phyloP scores from a whole-genome alignment of 805 yeast genomes.

The Starmerella davenportii region DNA sequence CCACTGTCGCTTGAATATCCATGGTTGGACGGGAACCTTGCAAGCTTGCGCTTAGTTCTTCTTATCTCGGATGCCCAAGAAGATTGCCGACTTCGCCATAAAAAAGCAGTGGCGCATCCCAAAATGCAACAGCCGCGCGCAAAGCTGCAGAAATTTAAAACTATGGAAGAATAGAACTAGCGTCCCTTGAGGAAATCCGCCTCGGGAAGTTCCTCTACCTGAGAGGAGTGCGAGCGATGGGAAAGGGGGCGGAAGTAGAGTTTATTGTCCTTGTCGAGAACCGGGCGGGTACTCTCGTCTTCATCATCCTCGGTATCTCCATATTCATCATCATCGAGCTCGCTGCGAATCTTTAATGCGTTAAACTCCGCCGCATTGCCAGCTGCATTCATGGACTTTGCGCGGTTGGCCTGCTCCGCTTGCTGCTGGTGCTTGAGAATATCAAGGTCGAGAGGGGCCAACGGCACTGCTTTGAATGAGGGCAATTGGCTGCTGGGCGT shows the following conservation, averaged over 20 bases:
- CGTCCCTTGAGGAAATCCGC: constrained; percentile 18
- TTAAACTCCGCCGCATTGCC: constrained; percentile 1
- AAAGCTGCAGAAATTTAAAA: too few species aligned
- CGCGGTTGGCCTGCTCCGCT: constrained; percentile 1
- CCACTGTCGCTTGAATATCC: too few species aligned
- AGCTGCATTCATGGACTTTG: constrained; percentile 3
- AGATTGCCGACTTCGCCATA: too few species aligned
- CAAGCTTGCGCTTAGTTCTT: too few species aligned
- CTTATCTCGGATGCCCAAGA: too few species aligned
- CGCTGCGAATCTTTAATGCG: neutral
- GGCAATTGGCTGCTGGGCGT: constrained; percentile 17
- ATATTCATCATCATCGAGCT: constrained; percentile 14
- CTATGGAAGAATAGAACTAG: too few species aligned
- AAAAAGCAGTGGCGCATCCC: too few species aligned
- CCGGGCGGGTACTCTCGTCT: constrained; percentile 2
- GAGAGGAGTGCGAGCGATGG: constrained; percentile 7
- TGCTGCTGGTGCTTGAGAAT: constrained; percentile 2
- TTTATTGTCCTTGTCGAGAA: neutral
- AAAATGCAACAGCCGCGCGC: too few species aligned
- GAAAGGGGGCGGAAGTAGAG: constrained; percentile 2
- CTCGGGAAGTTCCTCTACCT: constrained; percentile 18
- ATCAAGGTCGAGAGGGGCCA: constrained; percentile 15
- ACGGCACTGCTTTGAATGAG: constrained; percentile 16
- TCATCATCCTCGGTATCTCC: constrained; percentile 17
- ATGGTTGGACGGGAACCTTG: too few species aligned